Percentiles rank a stretch among this genome's conserved stretches.
phyloP scores from a whole-genome alignment of 371 early-diverging fungal species.

The Mortierella sp. region DNA sequence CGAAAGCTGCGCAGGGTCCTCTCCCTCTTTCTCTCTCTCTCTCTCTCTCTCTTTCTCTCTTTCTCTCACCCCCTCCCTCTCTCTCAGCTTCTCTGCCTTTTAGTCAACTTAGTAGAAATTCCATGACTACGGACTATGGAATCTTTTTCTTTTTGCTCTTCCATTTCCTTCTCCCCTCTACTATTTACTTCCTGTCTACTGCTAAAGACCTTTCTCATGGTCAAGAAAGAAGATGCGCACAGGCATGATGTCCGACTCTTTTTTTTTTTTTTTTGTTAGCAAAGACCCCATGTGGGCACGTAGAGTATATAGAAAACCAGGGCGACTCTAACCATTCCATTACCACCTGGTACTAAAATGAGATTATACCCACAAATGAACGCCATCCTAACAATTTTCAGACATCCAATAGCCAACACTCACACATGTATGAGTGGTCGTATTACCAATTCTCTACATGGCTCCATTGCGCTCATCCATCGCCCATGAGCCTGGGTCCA shows the following conservation, averaged over 20 bases:
- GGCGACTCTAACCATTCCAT: no score
- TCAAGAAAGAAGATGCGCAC: neutral
- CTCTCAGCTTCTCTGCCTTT: neutral
- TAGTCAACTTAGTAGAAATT: neutral
- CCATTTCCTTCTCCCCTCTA: neutral
- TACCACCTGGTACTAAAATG: neutral
- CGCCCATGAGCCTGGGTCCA: no score
- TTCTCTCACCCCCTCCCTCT: neutral
- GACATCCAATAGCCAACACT: neutral
- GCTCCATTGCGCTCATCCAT: no score
- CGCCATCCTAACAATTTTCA: neutral
- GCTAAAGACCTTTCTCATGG: neutral
- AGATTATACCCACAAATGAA: neutral
- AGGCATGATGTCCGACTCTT: neutral
- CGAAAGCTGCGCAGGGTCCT: no score
- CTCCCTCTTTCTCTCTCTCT: neutral
- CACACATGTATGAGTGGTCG: no score
- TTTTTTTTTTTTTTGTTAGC: neutral
- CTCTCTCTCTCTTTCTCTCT: neutral
- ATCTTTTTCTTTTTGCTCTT: neutral
- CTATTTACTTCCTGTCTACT: neutral
- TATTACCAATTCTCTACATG: no score
- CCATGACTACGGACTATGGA: slow-evolving; percentile 12
- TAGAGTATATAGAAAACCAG: neutral
- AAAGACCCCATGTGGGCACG: neutral